phyloP scores from a whole-genome alignment of 164 flowering plant species.

The Magnolia sinica region DNA sequence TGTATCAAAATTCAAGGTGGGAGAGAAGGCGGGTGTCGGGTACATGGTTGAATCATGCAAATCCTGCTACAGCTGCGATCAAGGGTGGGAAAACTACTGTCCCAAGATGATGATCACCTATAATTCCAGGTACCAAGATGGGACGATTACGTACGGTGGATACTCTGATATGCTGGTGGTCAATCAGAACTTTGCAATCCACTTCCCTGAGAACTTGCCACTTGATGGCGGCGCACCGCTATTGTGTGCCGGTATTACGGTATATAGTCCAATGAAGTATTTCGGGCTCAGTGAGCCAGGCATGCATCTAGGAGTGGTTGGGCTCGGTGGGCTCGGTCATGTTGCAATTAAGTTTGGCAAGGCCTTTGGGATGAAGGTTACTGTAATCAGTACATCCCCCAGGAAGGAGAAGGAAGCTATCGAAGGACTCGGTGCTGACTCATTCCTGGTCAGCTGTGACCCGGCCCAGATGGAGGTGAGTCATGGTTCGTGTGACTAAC shows the following conservation, averaged over 20 bases:
- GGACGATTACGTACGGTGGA: slow-evolving; percentile 35
- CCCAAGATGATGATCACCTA: slow-evolving; percentile 25
- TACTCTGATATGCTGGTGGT: slow-evolving; percentile 35
- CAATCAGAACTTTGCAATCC: slow-evolving; percentile 34
- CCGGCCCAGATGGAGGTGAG: slow-evolving; percentile 40
- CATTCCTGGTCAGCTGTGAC: slow-evolving; percentile 52
- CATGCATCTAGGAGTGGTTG: slow-evolving; percentile 46
- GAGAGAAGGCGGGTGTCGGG: slow-evolving; percentile 46
- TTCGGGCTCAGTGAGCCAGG: slow-evolving; percentile 40
- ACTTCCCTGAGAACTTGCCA: slow-evolving; percentile 42
- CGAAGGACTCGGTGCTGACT: slow-evolving; percentile 50
- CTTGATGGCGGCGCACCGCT: slow-evolving; percentile 44
- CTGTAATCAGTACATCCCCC: slow-evolving; percentile 67
- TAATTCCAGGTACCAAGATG: slow-evolving; percentile 18
- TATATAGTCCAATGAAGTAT: slow-evolving; percentile 43
- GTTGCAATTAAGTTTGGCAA: slow-evolving; percentile 55
- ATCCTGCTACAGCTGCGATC: slow-evolving; percentile 25
- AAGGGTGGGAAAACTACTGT: slow-evolving; percentile 31
- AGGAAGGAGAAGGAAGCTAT: slow-evolving; percentile 58
- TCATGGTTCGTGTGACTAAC: not conserved
- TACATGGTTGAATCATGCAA: slow-evolving; percentile 32
- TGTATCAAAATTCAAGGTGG: slow-evolving; percentile 45
- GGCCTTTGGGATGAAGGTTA: slow-evolving; percentile 57
- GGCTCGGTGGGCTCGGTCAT: slow-evolving; percentile 62
- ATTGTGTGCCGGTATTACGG: slow-evolving; percentile 47